These are phyloP conservation scores for Pseudopithomyces chartarum DNA, from an alignment of 2,329 filamentous ascomycete genomes.

Conservation along the genomic window DNA sequence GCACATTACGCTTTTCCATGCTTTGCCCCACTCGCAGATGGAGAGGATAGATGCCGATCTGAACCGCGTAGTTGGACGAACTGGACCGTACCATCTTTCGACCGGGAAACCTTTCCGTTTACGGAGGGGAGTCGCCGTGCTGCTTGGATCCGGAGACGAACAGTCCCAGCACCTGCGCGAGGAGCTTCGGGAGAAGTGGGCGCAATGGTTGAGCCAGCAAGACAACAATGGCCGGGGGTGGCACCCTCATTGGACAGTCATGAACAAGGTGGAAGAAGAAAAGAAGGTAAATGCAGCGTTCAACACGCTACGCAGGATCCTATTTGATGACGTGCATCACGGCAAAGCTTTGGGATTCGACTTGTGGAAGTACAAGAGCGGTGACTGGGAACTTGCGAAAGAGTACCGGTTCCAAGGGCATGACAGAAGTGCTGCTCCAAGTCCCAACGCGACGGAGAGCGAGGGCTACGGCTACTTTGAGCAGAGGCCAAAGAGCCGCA, in stretches of 20 bases:
- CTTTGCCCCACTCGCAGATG: slow-evolving; percentile 49
- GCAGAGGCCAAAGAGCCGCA: not conserved
- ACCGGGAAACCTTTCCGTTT: slow-evolving; percentile 48
- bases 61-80: slow-evolving; percentile 31
- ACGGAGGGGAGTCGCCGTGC: slow-evolving; percentile 49
- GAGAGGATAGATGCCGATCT: slow-evolving; percentile 41
- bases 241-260: slow-evolving; percentile 52
- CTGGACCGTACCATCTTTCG: slow-evolving; percentile 43
- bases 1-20: slow-evolving; percentile 54
- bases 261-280: slow-evolving; percentile 54
- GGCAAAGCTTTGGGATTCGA: slow-evolving; percentile 47
- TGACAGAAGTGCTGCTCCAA: not conserved
- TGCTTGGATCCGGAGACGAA: slow-evolving; percentile 38
- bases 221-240: slow-evolving; percentile 46
- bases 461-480: slow-evolving; percentile 1
- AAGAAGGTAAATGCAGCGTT: slow-evolving; percentile 44
- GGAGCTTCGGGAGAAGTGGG: slow-evolving; percentile 43
- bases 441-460: not conserved
- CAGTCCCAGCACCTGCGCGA: slow-evolving; percentile 42
- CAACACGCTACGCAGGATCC: slow-evolving; percentile 35
- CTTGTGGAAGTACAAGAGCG: slow-evolving; percentile 50
- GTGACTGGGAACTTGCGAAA: slow-evolving; percentile 46
- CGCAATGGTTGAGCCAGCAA: slow-evolving; percentile 48
- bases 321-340: slow-evolving; percentile 37
- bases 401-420: slow-evolving; percentile 40